Evolutionary conservation across 2,329 filamentous ascomycete genomes (phyloP).

Genomic region (Macrophomina pseudophaseolina): DNA sequence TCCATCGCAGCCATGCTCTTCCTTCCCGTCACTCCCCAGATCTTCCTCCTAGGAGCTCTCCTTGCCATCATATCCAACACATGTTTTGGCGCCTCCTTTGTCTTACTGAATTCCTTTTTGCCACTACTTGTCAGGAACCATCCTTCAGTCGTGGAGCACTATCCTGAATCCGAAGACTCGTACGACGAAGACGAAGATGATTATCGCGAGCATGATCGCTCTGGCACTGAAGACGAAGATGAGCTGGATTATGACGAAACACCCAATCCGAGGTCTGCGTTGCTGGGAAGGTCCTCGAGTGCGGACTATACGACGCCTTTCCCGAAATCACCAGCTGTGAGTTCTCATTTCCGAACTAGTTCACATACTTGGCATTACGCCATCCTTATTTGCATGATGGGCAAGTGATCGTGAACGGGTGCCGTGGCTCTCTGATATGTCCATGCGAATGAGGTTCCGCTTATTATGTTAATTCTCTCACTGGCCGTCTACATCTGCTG

Average conservation of each 20-base stretch:
- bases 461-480: no score
- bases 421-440: no score
- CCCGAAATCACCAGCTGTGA: slow-evolving; percentile 23
- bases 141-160: slow-evolving; percentile 54
- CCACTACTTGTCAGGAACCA: slow-evolving; percentile 90
- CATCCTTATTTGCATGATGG: no score
- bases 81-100: slow-evolving; percentile 92
- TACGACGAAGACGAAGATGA: slow-evolving; percentile 36
- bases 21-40: slow-evolving; percentile 73
- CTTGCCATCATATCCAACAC: slow-evolving; percentile 91
- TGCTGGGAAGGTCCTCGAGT: slow-evolving; percentile 14
- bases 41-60: slow-evolving; percentile 81
- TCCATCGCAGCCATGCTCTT: slow-evolving; percentile 87
- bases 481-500: no score
- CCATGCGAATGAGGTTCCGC: background rate
- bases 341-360: background rate
- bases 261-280: slow-evolving; percentile 3
- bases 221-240: slow-evolving; percentile 12
- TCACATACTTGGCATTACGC: no score
- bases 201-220: slow-evolving; percentile 29
- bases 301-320: slow-evolving; percentile 5
- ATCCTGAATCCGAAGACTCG: slow-evolving; percentile 31
- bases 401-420: no score
- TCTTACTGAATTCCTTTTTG: slow-evolving; percentile 92
- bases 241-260: background rate